Percentiles rank a stretch among this genome's conserved stretches.
phyloP scores from a whole-genome alignment of 1,139 yeast species.

The Blastobotrys indianensis region DNA sequence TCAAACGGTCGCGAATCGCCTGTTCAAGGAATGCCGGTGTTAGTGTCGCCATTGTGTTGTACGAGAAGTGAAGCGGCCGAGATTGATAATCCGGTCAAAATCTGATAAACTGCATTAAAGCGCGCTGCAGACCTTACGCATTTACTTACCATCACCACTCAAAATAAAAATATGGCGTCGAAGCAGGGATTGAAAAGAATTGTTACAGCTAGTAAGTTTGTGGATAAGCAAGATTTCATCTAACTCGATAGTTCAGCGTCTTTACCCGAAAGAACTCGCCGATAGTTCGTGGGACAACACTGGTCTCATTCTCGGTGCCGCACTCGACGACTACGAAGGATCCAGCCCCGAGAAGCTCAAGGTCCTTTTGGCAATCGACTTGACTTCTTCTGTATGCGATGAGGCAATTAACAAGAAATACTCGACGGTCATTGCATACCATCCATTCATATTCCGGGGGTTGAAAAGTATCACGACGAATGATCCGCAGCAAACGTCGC shows the following conservation, averaged over 20 bases:
- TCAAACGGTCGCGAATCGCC: slow-evolving; percentile 30
- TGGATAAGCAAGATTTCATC: not conserved
- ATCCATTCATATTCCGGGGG: slow-evolving; percentile 86
- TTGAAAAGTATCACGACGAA: slow-evolving; percentile 62
- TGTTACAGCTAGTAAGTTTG: slow-evolving; percentile 15
- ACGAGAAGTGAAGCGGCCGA: not conserved
- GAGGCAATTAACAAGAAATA: slow-evolving; percentile 62
- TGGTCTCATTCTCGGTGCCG: slow-evolving; percentile 71
- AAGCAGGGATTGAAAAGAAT: slow-evolving; percentile 18
- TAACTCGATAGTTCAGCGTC: slow-evolving; percentile 45
- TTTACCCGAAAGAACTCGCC: slow-evolving; percentile 70
- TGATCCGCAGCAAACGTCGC: slow-evolving; percentile 77
- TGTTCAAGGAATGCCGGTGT: slow-evolving; percentile 27
- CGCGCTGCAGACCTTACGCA: too few relatives aligned
- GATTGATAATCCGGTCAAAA: not conserved
- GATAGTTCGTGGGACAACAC: slow-evolving; percentile 93
- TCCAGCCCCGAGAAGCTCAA: slow-evolving; percentile 30
- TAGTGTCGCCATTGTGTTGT: slow-evolving; percentile 7
- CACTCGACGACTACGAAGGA: slow-evolving; percentile 17
- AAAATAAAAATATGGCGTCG: slow-evolving; percentile 11
- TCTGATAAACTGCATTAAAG: not conserved
- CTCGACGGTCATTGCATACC: slow-evolving; percentile 72
- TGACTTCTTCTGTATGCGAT: slow-evolving; percentile 75
- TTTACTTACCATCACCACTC: not conserved
- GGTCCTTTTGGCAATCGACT: slow-evolving; percentile 72